These are phyloP conservation scores for Linderniella brevidens DNA, from an alignment of 257 asterid genomes.

Conservation along the genomic window DNA sequence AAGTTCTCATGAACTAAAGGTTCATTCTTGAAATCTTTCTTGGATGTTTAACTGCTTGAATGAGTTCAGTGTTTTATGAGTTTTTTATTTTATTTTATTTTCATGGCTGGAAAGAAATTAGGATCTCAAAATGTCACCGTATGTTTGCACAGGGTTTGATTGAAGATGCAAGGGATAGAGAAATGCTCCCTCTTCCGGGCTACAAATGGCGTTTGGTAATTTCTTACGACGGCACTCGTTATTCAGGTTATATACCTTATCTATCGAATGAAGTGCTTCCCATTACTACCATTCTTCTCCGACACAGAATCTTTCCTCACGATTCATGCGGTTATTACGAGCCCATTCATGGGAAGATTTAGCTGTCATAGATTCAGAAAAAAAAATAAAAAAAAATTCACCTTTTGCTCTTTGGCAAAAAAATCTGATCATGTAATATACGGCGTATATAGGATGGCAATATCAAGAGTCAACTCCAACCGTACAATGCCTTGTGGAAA, in stretches of 20 bases:
- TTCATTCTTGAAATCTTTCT: slow-evolving; percentile 3
- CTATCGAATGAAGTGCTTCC: slow-evolving; percentile 3
- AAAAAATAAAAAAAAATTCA: neutral
- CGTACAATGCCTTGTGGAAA: slow-evolving; percentile 55
- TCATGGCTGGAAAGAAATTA: neutral
- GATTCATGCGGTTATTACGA: slow-evolving; percentile 8
- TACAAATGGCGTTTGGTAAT: slow-evolving; percentile 75
- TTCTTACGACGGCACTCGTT: slow-evolving; percentile 73
- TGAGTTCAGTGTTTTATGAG: slow-evolving; percentile 4
- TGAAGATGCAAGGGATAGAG: no score
- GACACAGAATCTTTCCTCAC: slow-evolving; percentile 5
- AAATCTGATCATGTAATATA: neutral
- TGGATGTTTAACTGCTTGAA: slow-evolving; percentile 4
- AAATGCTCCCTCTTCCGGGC: slow-evolving; percentile 6
- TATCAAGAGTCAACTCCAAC: slow-evolving; percentile 74
- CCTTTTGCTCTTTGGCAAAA: neutral
- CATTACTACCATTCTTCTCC: slow-evolving; percentile 1
- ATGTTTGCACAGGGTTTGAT: slow-evolving; percentile 18
- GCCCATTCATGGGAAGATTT: neutral
- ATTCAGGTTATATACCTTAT: slow-evolving; percentile 38
- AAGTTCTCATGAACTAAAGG: slow-evolving; percentile 15
- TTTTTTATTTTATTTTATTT: slow-evolving; percentile 5
- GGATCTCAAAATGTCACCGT: slow-evolving; percentile 5
- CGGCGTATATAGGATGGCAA: slow-evolving; percentile 85
- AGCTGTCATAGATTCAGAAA: neutral